phyloP scores from a whole-genome alignment of 257 asterid species.

The Asclepias syriaca region DNA sequence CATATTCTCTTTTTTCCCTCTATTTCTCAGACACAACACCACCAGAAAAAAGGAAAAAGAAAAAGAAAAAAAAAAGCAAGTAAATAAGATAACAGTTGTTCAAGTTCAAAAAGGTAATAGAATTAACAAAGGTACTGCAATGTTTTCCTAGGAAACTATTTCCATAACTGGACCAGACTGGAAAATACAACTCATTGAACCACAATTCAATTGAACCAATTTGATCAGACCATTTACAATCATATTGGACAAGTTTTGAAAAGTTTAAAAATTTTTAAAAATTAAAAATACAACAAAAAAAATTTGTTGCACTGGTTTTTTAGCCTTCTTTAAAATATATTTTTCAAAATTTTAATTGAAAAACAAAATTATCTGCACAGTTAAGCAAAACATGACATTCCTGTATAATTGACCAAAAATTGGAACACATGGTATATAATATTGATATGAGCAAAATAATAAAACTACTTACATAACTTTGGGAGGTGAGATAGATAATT shows the following conservation, averaged over 20 bases:
- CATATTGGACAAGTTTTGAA: no score
- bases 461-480: conserved; percentile 91
- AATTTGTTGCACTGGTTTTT: no score
- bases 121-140: not conserved
- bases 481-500: conserved; percentile 96
- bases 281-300: no score
- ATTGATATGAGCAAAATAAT: not conserved
- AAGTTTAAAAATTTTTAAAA: no score
- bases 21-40: not conserved
- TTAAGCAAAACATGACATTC: not conserved
- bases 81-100: not conserved
- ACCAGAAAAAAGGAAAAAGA: not conserved
- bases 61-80: not conserved
- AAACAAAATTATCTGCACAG: no score
- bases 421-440: not conserved
- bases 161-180: no score
- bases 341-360: no score
- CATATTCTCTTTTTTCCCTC: not conserved
- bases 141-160: not conserved
- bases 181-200: no score
- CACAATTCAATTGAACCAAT: no score
- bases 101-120: not conserved
- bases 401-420: not conserved
- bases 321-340: no score
- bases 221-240: no score